Evolutionary conservation across 106 monocot species (phyloP).

Genomic region (Amphibolis antarctica): DNA sequence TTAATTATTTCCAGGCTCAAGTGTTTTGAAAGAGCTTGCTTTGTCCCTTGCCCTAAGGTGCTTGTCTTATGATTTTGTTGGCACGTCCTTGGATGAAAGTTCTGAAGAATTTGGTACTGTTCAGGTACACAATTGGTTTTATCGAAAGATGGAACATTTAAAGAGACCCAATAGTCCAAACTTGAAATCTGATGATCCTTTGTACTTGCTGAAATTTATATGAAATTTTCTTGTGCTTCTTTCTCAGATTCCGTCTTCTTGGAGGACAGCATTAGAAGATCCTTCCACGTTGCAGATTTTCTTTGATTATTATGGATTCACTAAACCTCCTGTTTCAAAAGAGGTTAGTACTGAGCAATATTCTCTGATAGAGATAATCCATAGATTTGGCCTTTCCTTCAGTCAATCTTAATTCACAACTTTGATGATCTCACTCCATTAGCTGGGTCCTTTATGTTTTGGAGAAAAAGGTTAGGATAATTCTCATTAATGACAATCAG

Average conservation of each 20-base stretch:
- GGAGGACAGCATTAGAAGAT: conserved; percentile 75
- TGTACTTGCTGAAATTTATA: neutral
- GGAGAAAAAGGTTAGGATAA: no score
- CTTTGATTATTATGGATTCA: conserved; percentile 76
- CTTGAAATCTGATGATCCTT: neutral
- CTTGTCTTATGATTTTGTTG: conserved; percentile 91
- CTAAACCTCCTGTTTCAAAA: conserved; percentile 78
- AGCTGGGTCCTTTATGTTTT: no score
- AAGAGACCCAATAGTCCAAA: neutral
- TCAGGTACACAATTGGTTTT: conserved; percentile 45
- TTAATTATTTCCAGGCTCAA: conserved; percentile 47
- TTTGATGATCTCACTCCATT: no score
- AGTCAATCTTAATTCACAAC: no score
- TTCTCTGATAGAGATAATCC: neutral
- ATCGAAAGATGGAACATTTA: neutral
- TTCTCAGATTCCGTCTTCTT: conserved; percentile 76
- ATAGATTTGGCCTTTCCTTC: no score
- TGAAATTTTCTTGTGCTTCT: neutral
- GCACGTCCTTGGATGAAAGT: conserved; percentile 93
- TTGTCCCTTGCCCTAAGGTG: conserved; percentile 82
- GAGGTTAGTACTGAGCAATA: conserved; percentile 35
- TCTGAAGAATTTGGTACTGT: conserved; percentile 97
- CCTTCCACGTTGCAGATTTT: conserved; percentile 84
- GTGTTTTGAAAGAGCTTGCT: conserved; percentile 47
- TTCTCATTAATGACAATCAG: no score